phyloP scores from a whole-genome alignment of 805 yeast species.

The Metschnikowia hibisci region DNA sequence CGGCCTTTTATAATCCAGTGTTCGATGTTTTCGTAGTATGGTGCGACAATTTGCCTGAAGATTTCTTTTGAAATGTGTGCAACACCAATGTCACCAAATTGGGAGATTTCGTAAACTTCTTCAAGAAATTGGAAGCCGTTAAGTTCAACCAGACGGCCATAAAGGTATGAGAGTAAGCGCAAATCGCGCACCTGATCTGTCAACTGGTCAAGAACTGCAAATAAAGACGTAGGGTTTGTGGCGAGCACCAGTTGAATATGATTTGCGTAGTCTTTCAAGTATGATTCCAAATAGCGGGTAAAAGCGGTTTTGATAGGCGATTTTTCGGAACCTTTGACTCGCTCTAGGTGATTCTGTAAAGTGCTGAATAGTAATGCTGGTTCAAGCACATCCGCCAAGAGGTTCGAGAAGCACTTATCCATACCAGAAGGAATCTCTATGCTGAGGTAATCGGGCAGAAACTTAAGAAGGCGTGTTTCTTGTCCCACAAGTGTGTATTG shows the following conservation, averaged over 20 bases:
- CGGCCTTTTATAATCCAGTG: constrained; percentile 73
- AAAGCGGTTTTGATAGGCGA: constrained; percentile 66
- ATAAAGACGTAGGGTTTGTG: constrained; percentile 25
- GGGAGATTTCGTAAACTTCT: constrained; percentile 44
- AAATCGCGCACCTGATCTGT: constrained; percentile 52
- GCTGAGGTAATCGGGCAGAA: constrained; percentile 30
- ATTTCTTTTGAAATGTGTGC: constrained; percentile 40
- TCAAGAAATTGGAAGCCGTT: constrained; percentile 54
- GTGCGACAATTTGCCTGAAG: constrained; percentile 44
- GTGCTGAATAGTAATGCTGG: constrained; percentile 63
- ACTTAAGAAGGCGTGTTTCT: constrained; percentile 53
- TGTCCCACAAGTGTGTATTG: constrained; percentile 59
- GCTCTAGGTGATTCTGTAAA: constrained; percentile 31
- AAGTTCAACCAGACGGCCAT: constrained; percentile 25
- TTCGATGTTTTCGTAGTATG: constrained; percentile 57
- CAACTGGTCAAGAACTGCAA: constrained; percentile 39
- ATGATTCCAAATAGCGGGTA: constrained; percentile 43
- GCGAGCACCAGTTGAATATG: constrained; percentile 34
- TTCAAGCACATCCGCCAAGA: constrained; percentile 58
- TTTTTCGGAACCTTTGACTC: constrained; percentile 22
- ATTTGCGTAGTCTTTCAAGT: constrained; percentile 32
- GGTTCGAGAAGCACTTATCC: constrained; percentile 53
- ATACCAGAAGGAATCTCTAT: constrained; percentile 48
- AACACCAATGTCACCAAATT: constrained; percentile 62
- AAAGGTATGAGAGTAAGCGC: constrained; percentile 52